Evolutionary conservation across 1,139 yeast species (phyloP), one percentile per base, ranked within the genome.

Genomic region (Pneumocystis sp.): DNA sequence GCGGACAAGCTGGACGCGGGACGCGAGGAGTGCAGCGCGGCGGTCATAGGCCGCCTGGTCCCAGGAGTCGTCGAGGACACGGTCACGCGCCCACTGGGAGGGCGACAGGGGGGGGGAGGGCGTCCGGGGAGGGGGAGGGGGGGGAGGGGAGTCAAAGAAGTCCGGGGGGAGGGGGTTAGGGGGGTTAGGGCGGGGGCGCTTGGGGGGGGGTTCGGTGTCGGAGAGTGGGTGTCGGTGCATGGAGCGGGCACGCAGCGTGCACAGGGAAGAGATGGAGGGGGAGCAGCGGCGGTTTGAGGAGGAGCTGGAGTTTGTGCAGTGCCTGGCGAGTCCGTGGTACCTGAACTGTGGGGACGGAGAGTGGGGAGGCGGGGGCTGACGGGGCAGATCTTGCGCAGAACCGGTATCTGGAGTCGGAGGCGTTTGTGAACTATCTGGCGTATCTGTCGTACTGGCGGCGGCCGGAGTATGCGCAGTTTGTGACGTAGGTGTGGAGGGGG

Each of bases 311-410:
- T 88, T 87, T 74, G 89, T 87, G 6, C 96, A 87, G 74, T 84
- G 91, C n/a, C 78, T 87, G 63, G 83, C 91, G 25, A 88, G 87
- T 73, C 85, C 89, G 61, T 90, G 84, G 74, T 87, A 88, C 71
- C 77, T 88, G 67, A 84, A 85, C 71, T 62, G 67, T 66, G 34
- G 19, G 5, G 21, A 15, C 1, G 2, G 15, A 29, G 12, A 37
- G 5, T 37, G 40, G 2, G 40, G 2, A 12, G 2, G 40, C 15
- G 4, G 40, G 3, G 40, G 2, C 8, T 12, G 17, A 7, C 3
- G 15, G 6, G 2, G 4, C n/a, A 66, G 86, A 82, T 71, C 76
- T 87, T 61, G 95, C 95, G 0, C 95, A 87, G 73, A 85, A 83
- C 70, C 85, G 85, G 67, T 84, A 83, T 70, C 77, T 87, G 59